These are phyloP conservation scores for Geotrichum histeridarum DNA, from an alignment of 1,139 yeast species.

Conservation along the genomic window DNA sequence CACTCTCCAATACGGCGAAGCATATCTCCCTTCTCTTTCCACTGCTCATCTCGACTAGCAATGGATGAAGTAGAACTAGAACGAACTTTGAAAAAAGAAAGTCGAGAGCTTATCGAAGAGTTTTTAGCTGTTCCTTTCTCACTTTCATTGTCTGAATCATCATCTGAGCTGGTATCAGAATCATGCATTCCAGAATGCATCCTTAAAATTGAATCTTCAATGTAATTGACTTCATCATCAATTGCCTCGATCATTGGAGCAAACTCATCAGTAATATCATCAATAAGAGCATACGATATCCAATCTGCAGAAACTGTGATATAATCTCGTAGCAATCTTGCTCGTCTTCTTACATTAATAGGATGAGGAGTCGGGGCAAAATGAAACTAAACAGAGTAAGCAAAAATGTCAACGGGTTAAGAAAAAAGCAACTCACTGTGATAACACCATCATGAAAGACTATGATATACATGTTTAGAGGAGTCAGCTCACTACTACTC, in stretches of 20 bases:
- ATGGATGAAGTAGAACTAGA: slow-evolving; percentile 8
- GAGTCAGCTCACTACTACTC: slow-evolving; percentile 64
- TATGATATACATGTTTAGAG: slow-evolving; percentile 86
- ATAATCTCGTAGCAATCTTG: slow-evolving; percentile 79
- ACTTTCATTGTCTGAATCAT: slow-evolving; percentile 5
- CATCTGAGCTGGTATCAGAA: slow-evolving; percentile 2
- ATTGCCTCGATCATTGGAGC: slow-evolving; percentile 94
- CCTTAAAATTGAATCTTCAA: slow-evolving; percentile 81
- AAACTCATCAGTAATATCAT: slow-evolving; percentile 94
- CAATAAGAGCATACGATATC: slow-evolving; percentile 94
- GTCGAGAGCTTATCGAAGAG: background rate
- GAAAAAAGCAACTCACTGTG: slow-evolving; percentile 39
- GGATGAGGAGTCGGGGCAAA: slow-evolving; percentile 95
- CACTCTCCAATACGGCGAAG: slow-evolving; percentile 91
- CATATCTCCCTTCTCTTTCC: slow-evolving; percentile 94
- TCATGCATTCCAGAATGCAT: slow-evolving; percentile 71
- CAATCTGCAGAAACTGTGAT: slow-evolving; percentile 89
- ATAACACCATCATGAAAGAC: slow-evolving; percentile 87
- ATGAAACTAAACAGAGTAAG: slow-evolving; percentile 48
- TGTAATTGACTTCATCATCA: slow-evolving; percentile 82
- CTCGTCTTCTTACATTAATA: slow-evolving; percentile 88
- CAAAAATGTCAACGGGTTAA: background rate
- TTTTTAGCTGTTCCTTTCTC: background rate
- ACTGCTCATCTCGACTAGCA: slow-evolving; percentile 29
- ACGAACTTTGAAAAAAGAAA: background rate